Evolutionary conservation across 441 rosid species (phyloP).

Genomic region (Corymbia citriodora): DNA sequence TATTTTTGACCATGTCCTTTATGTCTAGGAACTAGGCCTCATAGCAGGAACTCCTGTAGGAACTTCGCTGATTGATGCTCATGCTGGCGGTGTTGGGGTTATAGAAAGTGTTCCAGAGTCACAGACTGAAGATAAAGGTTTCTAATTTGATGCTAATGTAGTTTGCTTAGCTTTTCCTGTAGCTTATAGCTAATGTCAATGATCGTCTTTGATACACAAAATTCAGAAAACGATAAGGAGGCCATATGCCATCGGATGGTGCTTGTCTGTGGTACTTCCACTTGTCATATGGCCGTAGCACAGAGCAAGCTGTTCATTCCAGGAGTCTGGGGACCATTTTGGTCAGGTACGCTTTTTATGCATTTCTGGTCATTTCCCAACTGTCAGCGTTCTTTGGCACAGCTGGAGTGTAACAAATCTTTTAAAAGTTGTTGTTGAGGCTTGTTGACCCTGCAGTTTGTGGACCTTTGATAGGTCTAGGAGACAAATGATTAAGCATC

Average conservation of each 20-base stretch:
- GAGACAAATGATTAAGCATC: neutral
- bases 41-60: slow-evolving; percentile 81
- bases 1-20: slow-evolving; percentile 2
- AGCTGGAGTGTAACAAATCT: neutral
- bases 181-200: neutral
- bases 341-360: slow-evolving; percentile 69
- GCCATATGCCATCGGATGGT: slow-evolving; percentile 77
- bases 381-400: neutral
- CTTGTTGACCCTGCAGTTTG: neutral
- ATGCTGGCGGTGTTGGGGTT: slow-evolving; percentile 98
- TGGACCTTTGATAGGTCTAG: neutral
- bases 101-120: slow-evolving; percentile 68
- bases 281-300: slow-evolving; percentile 96
- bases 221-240: slow-evolving; percentile 53
- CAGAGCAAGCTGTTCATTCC: slow-evolving; percentile 79
- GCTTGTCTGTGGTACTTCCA: slow-evolving; percentile 93
- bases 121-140: slow-evolving; percentile 50
- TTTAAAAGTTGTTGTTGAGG: neutral
- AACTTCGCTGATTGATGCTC: slow-evolving; percentile 92
- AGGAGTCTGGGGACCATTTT: slow-evolving; percentile 99
- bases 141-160: neutral
- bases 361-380: neutral
- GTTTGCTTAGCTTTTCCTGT: neutral
- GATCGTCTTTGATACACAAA: neutral
- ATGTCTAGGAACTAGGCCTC: slow-evolving; percentile 73